These are phyloP conservation scores for Artemisia annua DNA, from an alignment of 129 eudicot genomes.

Conservation along the genomic window DNA sequence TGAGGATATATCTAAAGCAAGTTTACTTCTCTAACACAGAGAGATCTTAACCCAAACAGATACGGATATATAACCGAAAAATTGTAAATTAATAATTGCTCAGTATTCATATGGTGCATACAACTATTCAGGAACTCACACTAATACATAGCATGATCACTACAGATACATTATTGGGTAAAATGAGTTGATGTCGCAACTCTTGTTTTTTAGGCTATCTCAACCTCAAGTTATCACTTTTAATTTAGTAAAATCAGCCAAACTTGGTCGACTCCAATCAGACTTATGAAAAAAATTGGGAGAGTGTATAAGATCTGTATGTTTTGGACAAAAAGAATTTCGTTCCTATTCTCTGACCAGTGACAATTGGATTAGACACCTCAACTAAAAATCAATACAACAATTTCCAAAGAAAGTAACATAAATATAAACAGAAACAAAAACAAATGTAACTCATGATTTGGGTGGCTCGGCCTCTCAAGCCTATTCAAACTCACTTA, in stretches of 20 bases:
- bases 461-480: too few relatives aligned
- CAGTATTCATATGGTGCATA: not conserved
- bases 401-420: too few relatives aligned
- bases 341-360: not conserved
- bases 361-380: not conserved
- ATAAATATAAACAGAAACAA: too few relatives aligned
- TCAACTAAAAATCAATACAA: too few relatives aligned
- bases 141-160: not conserved
- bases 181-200: not conserved
- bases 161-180: not conserved
- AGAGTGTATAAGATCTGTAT: not conserved
- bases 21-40: not conserved
- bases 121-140: not conserved
- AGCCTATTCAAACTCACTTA: too few relatives aligned
- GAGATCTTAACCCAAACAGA: not conserved
- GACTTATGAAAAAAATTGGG: not conserved
- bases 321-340: not conserved
- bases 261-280: not conserved
- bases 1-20: not conserved
- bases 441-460: too few relatives aligned
- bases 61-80: not conserved
- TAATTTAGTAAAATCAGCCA: not conserved
- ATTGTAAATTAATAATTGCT: not conserved
- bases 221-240: not conserved
- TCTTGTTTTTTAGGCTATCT: constrained; percentile 1